These are phyloP conservation scores for Chenopodium berlandieri DNA, from an alignment of 148 eudicot genomes.

Conservation along the genomic window DNA sequence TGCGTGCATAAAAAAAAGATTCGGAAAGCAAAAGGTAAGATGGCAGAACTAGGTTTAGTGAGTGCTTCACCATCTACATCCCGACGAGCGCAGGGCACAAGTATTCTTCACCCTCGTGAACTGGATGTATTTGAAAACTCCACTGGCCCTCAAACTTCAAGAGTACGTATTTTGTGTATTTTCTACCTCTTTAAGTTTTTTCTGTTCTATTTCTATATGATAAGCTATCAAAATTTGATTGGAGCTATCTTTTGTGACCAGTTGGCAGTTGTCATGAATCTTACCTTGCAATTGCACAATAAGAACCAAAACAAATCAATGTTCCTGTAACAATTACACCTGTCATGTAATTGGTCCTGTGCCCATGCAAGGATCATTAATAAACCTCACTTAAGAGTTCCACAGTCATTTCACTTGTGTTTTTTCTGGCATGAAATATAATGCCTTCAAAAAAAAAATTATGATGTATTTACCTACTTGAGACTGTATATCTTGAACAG, in stretches of 20 bases:
- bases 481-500: neutral
- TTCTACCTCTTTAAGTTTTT: neutral
- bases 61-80: constrained; percentile 39
- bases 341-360: neutral
- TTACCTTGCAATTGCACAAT: neutral
- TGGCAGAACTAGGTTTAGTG: constrained; percentile 56
- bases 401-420: neutral
- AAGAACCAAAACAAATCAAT: neutral
- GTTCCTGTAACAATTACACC: neutral
- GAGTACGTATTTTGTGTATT: constrained; percentile 45
- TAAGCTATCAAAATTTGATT: neutral
- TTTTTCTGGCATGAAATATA: neutral
- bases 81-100: constrained; percentile 39
- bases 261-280: neutral
- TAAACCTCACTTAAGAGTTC: neutral
- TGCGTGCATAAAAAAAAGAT: constrained; percentile 71
- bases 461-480: neutral
- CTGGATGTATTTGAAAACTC: constrained; percentile 55
- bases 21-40: constrained; percentile 49
- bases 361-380: neutral
- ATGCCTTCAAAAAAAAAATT: neutral
- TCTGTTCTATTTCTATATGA: neutral
- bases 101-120: constrained; percentile 47
- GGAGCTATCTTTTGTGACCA: neutral
- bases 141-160: constrained; percentile 46